Conservation (phyloP, 2,329 filamentous ascomycete genomes). For the Hypoxylon sp. region DNA sequence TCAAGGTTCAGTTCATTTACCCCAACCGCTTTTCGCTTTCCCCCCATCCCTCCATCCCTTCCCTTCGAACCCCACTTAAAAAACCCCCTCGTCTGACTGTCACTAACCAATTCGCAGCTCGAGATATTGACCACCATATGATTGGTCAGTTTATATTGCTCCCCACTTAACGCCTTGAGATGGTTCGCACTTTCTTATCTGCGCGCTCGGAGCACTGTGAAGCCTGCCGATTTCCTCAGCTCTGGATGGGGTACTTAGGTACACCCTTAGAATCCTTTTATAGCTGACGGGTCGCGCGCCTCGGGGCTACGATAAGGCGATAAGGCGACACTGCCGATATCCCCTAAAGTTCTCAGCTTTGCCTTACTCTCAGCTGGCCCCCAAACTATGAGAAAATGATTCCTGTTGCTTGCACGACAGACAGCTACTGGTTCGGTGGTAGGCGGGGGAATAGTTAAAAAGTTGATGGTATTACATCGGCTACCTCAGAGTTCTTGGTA, state of each 20-base stretch:
- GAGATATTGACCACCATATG: conserved; percentile 22
- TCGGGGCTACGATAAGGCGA: conserved; percentile 37
- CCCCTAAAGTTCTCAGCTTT: conserved; percentile 36
- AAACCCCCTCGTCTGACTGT: not conserved
- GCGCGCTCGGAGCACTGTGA: conserved; percentile 41
- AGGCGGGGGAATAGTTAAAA: not conserved
- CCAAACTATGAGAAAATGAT: conserved; percentile 35
- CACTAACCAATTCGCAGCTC: conserved; percentile 32
- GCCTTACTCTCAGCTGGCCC: conserved; percentile 53
- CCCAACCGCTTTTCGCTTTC: conserved; percentile 8
- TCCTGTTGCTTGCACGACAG: conserved; percentile 28
- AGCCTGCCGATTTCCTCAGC: conserved; percentile 44
- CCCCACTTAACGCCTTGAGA: conserved; percentile 37
- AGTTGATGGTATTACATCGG: not conserved
- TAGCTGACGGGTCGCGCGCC: conserved; percentile 26
- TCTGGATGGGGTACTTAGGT: conserved; percentile 13
- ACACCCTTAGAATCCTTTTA: conserved; percentile 17
- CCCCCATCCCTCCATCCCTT: conserved; percentile 16
- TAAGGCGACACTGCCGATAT: conserved; percentile 24
- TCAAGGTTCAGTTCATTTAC: not conserved
- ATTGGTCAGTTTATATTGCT: conserved; percentile 37
- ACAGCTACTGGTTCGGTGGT: conserved; percentile 9
- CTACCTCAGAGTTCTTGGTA: conserved; percentile 14
- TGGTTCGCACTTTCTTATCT: conserved; percentile 42
- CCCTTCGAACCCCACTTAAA: conserved; percentile 9